phyloP scores from a whole-genome alignment of 805 yeast species.

The Candida sphagnicola region DNA sequence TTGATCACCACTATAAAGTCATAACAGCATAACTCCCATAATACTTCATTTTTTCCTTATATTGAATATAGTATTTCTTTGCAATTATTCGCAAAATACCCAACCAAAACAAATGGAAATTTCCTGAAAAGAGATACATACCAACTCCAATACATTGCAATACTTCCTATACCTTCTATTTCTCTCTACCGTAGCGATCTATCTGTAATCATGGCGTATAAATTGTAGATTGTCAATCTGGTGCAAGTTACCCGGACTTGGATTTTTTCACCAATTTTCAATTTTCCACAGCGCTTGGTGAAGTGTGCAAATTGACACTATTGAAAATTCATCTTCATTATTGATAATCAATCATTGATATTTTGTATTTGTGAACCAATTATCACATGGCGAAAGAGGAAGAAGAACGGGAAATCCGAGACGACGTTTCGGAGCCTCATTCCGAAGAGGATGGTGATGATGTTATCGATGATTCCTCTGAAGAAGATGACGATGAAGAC shows the following conservation, averaged over 20 bases:
- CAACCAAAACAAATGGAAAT: too few relatives aligned
- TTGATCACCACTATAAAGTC: too few relatives aligned
- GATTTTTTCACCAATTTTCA: conserved; percentile 1
- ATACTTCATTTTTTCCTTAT: too few relatives aligned
- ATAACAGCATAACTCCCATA: too few relatives aligned
- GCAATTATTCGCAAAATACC: too few relatives aligned
- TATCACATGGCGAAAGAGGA: conserved; percentile 26
- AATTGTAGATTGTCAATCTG: not conserved
- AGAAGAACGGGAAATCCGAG: conserved; percentile 35
- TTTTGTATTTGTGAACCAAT: conserved; percentile 5
- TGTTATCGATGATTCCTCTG: conserved; percentile 65
- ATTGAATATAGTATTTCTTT: too few relatives aligned
- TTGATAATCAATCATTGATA: conserved; percentile 2
- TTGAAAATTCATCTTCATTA: conserved; percentile 1
- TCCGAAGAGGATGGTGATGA: conserved; percentile 36
- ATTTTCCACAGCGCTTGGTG: not conserved
- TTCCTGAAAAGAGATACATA: too few relatives aligned
- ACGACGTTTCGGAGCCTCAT: conserved; percentile 22
- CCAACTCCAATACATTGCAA: too few relatives aligned
- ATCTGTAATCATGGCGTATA: too few relatives aligned
- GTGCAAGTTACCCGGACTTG: conserved; percentile 3
- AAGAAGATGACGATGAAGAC: conserved; percentile 82
- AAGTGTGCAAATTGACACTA: conserved; percentile 3
- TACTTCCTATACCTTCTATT: too few relatives aligned
- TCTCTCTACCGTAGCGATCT: too few relatives aligned